These are phyloP conservation scores for Laguncularia racemosa DNA, from an alignment of 345 rosid species.

Conservation along the genomic window DNA sequence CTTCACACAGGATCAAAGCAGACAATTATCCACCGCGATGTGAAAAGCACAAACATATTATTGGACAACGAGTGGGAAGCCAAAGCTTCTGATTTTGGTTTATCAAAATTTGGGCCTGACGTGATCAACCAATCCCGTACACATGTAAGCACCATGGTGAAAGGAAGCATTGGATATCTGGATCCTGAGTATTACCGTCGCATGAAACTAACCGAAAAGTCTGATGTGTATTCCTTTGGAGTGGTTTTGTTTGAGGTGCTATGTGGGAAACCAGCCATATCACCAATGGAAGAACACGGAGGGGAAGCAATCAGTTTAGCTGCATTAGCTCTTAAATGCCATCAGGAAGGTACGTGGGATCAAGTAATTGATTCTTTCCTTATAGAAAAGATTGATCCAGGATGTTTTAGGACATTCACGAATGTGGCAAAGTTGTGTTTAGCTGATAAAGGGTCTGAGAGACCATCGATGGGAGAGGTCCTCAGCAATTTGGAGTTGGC, in stretches of 20 bases:
- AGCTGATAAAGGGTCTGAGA: slow-evolving; percentile 12
- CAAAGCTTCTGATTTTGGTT: slow-evolving; percentile 15
- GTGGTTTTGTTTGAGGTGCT: slow-evolving; percentile 22
- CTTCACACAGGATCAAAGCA: slow-evolving; percentile 19
- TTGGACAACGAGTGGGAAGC: slow-evolving; percentile 16
- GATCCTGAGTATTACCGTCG: slow-evolving; percentile 13
- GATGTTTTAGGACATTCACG: slow-evolving; percentile 8
- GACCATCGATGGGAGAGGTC: slow-evolving; percentile 18
- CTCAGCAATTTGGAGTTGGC: slow-evolving; percentile 18
- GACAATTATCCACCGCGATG: slow-evolving; percentile 18
- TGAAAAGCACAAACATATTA: slow-evolving; percentile 18
- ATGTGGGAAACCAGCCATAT: slow-evolving; percentile 6
- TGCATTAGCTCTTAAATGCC: slow-evolving; percentile 5
- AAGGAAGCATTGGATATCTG: slow-evolving; percentile 20
- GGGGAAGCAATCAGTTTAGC: slow-evolving; percentile 5
- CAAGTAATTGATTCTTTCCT: slow-evolving; percentile 17
- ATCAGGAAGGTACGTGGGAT: neutral
- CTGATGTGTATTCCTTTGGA: slow-evolving; percentile 21
- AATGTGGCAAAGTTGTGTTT: slow-evolving; percentile 9
- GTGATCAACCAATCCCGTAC: slow-evolving; percentile 1
- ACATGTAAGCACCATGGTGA: slow-evolving; percentile 7
- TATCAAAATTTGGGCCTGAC: slow-evolving; percentile 17
- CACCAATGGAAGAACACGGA: neutral
- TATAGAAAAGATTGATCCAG: slow-evolving; percentile 9
- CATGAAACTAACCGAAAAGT: slow-evolving; percentile 14